Evolutionary conservation across 1,284 basidiomycete genomes (phyloP).

Genomic region (Puccinia triticina): DNA sequence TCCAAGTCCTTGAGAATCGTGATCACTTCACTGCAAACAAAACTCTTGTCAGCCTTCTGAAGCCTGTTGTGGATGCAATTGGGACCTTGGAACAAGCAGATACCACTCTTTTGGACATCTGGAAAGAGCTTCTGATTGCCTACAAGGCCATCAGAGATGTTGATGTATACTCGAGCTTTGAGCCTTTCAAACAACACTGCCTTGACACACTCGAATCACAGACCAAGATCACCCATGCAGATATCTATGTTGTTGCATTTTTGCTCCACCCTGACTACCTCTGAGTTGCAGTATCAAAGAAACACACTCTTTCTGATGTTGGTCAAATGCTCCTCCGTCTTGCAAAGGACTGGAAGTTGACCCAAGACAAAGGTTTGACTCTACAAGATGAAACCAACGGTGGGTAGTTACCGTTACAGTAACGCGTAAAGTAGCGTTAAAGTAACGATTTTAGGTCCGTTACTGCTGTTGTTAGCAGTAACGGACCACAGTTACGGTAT

Average conservation of each 20-base stretch:
- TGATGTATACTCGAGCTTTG: not conserved
- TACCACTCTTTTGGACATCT: constrained; percentile 20
- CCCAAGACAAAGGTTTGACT: not conserved
- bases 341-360: constrained; percentile 22
- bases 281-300: constrained; percentile 3
- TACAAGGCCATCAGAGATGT: not conserved
- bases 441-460: no score
- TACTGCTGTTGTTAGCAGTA: no score
- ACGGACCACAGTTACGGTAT: no score
- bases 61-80: constrained; percentile 1
- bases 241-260: constrained; percentile 39
- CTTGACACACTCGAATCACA: not conserved
- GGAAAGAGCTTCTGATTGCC: constrained; percentile 25
- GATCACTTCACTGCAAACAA: constrained; percentile 41
- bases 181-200: constrained; percentile 24
- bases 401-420: no score
- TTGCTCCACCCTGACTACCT: constrained; percentile 21
- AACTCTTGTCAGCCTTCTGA: constrained; percentile 10
- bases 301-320: constrained; percentile 15
- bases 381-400: no score
- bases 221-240: not conserved
- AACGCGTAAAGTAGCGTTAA: no score
- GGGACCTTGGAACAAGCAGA: constrained; percentile 2
- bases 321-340: constrained; percentile 4
- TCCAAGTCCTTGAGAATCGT: not conserved